Conservation (phyloP, 345 rosid species). For the Brassica cretica region DNA sequence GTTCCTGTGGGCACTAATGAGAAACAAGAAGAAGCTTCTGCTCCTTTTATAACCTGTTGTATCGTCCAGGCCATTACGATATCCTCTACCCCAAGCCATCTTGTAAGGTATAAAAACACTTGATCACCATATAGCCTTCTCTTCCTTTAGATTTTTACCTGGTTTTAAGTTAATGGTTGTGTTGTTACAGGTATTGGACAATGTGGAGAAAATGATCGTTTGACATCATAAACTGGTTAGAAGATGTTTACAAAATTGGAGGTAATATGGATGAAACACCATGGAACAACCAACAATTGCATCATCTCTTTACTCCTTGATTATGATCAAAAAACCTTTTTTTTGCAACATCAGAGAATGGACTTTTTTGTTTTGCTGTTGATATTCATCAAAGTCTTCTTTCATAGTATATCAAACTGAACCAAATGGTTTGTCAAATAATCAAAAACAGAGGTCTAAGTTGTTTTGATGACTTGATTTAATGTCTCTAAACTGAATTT, state of each 20-base stretch:
- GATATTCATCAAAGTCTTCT: neutral
- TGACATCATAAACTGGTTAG: neutral
- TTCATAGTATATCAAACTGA: neutral
- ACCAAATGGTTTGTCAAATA: slow-evolving; percentile 13
- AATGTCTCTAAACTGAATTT: neutral
- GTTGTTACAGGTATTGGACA: slow-evolving; percentile 27
- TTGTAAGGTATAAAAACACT: slow-evolving; percentile 26
- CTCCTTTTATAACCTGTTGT: slow-evolving; percentile 82
- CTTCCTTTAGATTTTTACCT: neutral
- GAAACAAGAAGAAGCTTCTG: slow-evolving; percentile 38
- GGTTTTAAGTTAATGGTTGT: slow-evolving; percentile 10
- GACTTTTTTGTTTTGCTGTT: neutral
- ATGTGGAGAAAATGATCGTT: slow-evolving; percentile 29
- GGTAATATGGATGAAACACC: slow-evolving; percentile 27
- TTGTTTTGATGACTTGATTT: neutral
- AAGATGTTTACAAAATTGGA: slow-evolving; percentile 25
- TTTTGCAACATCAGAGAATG: slow-evolving; percentile 19
- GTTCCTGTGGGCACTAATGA: slow-evolving; percentile 52
- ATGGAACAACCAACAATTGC: slow-evolving; percentile 17
- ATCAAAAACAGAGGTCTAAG: neutral
- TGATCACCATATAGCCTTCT: slow-evolving; percentile 3
- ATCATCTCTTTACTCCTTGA: slow-evolving; percentile 21
- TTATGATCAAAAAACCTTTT: slow-evolving; percentile 7
- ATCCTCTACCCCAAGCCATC: slow-evolving; percentile 83
- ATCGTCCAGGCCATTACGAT: slow-evolving; percentile 98